Base-by-base conservation (phyloP, 352 stramenopile genomes). In the Phytophthora citricola region DNA sequence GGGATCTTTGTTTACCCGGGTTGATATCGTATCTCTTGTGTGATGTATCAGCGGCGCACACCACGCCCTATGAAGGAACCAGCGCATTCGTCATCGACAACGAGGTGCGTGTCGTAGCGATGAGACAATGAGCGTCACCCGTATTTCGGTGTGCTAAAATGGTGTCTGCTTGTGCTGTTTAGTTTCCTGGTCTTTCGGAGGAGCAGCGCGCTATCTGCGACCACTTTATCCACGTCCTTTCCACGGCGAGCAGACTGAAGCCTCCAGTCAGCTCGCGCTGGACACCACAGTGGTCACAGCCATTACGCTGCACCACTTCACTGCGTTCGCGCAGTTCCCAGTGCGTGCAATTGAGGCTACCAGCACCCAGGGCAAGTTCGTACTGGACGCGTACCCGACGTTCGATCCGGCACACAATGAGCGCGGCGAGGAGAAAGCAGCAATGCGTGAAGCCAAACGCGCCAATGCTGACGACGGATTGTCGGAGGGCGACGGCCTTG, bases 1-100 rank as follows among this genome's bases (percentile, higher is more conserved):
- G 22, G 48, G 22, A 66, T 58, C 43, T 46, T 57, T 29, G 11
- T 41, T 46, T 4, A 64, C 26, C 10, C 20, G n/a, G 24, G 15
- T 55, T 56, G 34, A 51, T 61, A 20, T 43, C 15, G 38, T 43
- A 69, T 64, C 29, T 40, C 36, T 55, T 32, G 52, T 50, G 12
- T 67, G 46, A 46, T 65, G 44, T 66, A 61, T 73, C 47, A 92
- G 85, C 62, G 32, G 71, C 77, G 0, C 82, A 93, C 52, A 45
- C 72, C 34, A 74, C 66, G n/a, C 59, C 73, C 1, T 91, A 86
- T 58, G 32, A 64, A 22, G 77, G 79, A 27, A 83, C 77, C 22
- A 91, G 75, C 17, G 85, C 85, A 41, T 93, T 93, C 39, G 80
- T 93, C 54, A 70, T 93, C 40, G 81, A 86, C 69, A 93, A 93